Evolutionary conservation across 805 yeast species (phyloP), one percentile per base, ranked within the genome.

Genomic region (Pichia cephalocereana): DNA sequence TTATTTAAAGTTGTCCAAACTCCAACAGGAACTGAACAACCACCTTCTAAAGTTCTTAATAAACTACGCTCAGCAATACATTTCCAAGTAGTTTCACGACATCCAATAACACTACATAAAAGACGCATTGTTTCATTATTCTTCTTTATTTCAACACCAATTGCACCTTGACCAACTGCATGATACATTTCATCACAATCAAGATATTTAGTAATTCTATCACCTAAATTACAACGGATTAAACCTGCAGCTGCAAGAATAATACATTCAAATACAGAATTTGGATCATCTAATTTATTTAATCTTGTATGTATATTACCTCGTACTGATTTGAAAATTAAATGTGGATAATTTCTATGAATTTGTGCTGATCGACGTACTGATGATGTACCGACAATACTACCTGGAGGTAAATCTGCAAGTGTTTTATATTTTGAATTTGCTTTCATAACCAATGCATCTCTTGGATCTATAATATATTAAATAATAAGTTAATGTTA

Each of bases 131-230:
- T 68, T 7, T 65, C 59, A 64, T 93, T 96, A 50, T 74, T 76
- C 50, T 75, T 75, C 57, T 95, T 76, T 55, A 91, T 86, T 68
- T 93, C 99, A 28, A 93, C 70, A 18, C 98, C 99, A 41, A 93
- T 68, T 0, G 98, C 98, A 54, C 99, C 99, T 70, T 93, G 99
- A n/a, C 99, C 99, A 42, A 93, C 96, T 1, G 99, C 96, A 63
- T 91, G 86, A 62, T 81, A 84, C 96, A 91, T 86, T 47, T 83
- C 86, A 34, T 86, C 84, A 6, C 80, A 74, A 48, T 82, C 79
- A 53, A 93, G 72, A 54, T 72, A 75, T 53, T 76, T 72, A 7
- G 96, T 81, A 61, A 93, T 88, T 64, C 97, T 73, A 55, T 79
- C 64, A n/a, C 76, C 80, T 46, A 90, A 68, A 12, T 82, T 85